These are phyloP conservation scores for Amanita thiersii DNA, from an alignment of 768 basidiomycete species.

Conservation along the genomic window DNA sequence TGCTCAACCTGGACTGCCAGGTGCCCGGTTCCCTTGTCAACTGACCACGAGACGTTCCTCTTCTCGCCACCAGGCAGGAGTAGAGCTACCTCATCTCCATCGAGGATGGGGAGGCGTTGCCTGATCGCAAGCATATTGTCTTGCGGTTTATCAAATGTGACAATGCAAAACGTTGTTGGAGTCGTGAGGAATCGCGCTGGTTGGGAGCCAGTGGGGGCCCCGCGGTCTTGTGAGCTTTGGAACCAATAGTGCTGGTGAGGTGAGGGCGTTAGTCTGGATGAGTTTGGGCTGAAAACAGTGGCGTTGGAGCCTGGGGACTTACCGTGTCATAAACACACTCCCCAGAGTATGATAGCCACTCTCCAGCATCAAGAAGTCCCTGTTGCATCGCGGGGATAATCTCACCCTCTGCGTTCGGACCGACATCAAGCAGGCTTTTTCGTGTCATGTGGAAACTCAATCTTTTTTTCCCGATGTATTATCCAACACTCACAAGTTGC, in stretches of 20 bases:
- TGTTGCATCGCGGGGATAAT: no score
- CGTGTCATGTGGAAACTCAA: no score
- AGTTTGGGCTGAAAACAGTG: no score
- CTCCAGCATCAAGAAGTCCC: no score
- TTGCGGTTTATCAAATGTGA: constrained; percentile 30
- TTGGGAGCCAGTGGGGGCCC: constrained; percentile 16
- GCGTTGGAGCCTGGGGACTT: no score
- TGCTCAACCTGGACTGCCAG: constrained; percentile 19
- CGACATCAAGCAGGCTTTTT: no score
- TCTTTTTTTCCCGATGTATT: constrained; percentile 17
- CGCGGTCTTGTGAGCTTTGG: constrained; percentile 31
- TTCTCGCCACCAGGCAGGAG: constrained; percentile 27
- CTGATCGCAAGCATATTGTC: constrained; percentile 26
- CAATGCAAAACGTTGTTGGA: constrained; percentile 40
- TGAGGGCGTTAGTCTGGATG: no score
- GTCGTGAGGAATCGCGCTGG: constrained; percentile 46
- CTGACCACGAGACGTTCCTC: no score
- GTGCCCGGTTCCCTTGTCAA: constrained; percentile 18
- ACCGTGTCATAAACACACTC: no score
- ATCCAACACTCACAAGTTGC: constrained; percentile 40
- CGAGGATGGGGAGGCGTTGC: constrained; percentile 31
- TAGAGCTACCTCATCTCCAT: constrained; percentile 33
- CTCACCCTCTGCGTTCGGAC: no score
- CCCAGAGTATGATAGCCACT: no score
- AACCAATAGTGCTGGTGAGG: constrained; percentile 47